Evolutionary conservation across 441 rosid genomes (phyloP).

Genomic region (Euphorbia neoarborescens): DNA sequence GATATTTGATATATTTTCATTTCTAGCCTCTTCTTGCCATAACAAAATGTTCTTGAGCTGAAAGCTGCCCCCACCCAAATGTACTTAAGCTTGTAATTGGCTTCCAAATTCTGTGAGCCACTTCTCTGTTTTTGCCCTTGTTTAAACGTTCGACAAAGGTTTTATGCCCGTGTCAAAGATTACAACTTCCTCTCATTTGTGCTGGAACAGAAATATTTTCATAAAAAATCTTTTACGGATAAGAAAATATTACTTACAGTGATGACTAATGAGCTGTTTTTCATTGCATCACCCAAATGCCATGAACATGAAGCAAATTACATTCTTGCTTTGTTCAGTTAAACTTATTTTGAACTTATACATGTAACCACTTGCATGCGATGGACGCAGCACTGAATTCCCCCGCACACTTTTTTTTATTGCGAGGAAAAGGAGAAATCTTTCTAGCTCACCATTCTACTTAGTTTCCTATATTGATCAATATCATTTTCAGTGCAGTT

Average conservation of each 20-base stretch:
- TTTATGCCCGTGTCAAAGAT: background rate
- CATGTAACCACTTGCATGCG: background rate
- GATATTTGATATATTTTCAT: background rate
- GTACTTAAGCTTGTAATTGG: background rate
- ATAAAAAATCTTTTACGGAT: background rate
- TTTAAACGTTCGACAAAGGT: background rate
- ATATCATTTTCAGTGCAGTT: slow-evolving; percentile 52
- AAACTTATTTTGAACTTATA: background rate
- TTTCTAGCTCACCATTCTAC: slow-evolving; percentile 2
- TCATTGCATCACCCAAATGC: background rate
- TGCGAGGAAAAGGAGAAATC: background rate
- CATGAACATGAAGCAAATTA: background rate
- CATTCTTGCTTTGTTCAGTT: slow-evolving; percentile 8
- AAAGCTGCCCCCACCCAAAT: background rate
- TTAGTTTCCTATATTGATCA: slow-evolving; percentile 23
- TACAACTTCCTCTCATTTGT: background rate
- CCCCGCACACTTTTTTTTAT: slow-evolving; percentile 1
- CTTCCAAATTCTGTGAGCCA: background rate
- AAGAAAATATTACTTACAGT: background rate
- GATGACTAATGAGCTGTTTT: background rate
- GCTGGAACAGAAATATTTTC: background rate
- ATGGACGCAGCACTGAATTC: background rate
- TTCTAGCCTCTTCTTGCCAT: background rate
- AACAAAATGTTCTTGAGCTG: background rate
- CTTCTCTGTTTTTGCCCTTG: background rate